Conservation (phyloP, 495 filamentous ascomycete genomes). For the Annulohypoxylon bovei region DNA sequence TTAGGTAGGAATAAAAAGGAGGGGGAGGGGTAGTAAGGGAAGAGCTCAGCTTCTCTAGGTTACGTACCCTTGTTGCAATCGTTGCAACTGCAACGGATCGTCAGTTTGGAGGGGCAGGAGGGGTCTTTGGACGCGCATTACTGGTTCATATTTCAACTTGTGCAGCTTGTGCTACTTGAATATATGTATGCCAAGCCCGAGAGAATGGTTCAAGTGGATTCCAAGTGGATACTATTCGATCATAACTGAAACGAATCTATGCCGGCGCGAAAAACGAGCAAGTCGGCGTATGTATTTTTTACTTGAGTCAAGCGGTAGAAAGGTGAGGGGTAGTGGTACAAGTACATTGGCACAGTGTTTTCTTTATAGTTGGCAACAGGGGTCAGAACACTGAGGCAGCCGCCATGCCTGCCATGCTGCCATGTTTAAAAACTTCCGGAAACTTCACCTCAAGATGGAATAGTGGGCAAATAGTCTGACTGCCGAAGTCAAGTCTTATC, state of each 20-base stretch:
- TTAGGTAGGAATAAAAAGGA: constrained; percentile 28
- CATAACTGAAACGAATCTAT: constrained; percentile 42
- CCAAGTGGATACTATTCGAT: constrained; percentile 37
- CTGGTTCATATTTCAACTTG: constrained; percentile 34
- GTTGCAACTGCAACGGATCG: constrained; percentile 32
- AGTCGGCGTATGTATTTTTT: not conserved
- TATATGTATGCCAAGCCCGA: constrained; percentile 33
- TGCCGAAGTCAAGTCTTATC: too few species aligned
- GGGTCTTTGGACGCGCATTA: constrained; percentile 18
- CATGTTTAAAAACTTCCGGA: not conserved
- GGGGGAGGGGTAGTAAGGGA: constrained; percentile 39
- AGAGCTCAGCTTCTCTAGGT: constrained; percentile 22
- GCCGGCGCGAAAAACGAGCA: constrained; percentile 3
- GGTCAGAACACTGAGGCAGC: not conserved
- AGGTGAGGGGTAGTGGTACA: not conserved
- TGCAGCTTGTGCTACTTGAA: constrained; percentile 28
- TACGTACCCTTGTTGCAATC: constrained; percentile 22
- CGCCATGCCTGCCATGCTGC: too few species aligned
- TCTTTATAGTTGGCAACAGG: not conserved
- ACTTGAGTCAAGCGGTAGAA: not conserved
- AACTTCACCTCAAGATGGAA: not conserved
- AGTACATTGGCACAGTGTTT: not conserved
- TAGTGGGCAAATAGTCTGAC: not conserved
- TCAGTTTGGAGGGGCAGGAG: constrained; percentile 32
- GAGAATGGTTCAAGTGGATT: constrained; percentile 37